phyloP scores from a whole-genome alignment of 306 rosid species.

The Lablab purpureus region DNA sequence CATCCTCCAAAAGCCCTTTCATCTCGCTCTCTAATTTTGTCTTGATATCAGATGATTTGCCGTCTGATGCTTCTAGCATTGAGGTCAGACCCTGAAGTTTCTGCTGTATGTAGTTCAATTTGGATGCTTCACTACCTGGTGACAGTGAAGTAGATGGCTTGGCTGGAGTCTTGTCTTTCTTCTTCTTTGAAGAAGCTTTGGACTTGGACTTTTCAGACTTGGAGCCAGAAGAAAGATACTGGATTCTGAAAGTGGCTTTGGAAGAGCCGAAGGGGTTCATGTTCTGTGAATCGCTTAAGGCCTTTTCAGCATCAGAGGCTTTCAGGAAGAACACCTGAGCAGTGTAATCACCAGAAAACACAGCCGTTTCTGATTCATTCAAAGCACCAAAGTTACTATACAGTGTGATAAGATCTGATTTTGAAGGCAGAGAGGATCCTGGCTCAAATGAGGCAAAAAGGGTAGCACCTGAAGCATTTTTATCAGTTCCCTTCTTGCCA shows the following conservation, averaged over 20 bases:
- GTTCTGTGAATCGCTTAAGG: constrained; percentile 58
- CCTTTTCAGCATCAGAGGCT: constrained; percentile 67
- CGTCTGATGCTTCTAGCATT: constrained; percentile 57
- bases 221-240: constrained; percentile 38
- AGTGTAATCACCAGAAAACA: constrained; percentile 51
- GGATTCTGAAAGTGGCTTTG: constrained; percentile 56
- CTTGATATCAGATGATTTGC: constrained; percentile 48
- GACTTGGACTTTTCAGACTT: constrained; percentile 47
- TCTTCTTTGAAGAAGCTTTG: constrained; percentile 41
- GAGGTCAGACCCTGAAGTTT: constrained; percentile 63
- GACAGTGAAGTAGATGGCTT: constrained; percentile 42
- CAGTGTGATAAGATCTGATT: constrained; percentile 58
- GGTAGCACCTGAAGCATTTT: constrained; percentile 47
- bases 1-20: constrained; percentile 64
- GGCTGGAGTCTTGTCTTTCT: constrained; percentile 43
- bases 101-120: constrained; percentile 52
- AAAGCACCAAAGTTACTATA: constrained; percentile 66
- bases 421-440: constrained; percentile 68
- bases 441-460: constrained; percentile 62
- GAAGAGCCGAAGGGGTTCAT: constrained; percentile 60
- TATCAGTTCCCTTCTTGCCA: constrained; percentile 39
- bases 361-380: constrained; percentile 59
- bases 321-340: constrained; percentile 62
- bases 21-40: constrained; percentile 58
- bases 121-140: constrained; percentile 47